Conservation (phyloP, 1,139 yeast genomes). For the Yamadazyma friedrichii region DNA sequence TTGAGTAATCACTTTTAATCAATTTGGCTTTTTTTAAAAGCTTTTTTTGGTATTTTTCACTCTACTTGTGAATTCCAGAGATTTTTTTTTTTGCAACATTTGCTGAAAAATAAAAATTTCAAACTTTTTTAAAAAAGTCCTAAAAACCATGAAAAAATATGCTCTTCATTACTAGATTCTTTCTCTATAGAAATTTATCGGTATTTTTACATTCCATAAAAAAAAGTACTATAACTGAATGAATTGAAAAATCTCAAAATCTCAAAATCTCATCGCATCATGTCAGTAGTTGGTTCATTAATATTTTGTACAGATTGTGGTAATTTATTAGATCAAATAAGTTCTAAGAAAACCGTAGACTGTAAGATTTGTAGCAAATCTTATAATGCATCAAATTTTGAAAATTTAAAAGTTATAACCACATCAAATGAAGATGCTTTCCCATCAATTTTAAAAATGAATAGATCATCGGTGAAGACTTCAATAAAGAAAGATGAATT, state of each 20-base stretch:
- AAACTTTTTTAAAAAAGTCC: neutral
- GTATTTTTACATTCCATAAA: too few species aligned
- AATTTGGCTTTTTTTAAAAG: too few species aligned
- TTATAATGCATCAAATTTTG: conserved; percentile 60
- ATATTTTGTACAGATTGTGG: conserved; percentile 96
- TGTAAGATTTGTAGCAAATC: conserved; percentile 69
- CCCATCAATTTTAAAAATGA: conserved; percentile 78
- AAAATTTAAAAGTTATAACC: conserved; percentile 82
- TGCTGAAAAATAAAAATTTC: neutral
- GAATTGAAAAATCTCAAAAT: neutral
- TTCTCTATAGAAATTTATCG: too few species aligned
- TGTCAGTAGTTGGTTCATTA: conserved; percentile 95
- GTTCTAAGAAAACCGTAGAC: conserved; percentile 46
- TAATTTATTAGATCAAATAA: conserved; percentile 71
- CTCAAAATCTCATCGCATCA: conserved; percentile 20
- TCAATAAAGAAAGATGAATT: conserved; percentile 71
- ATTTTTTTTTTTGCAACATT: neutral
- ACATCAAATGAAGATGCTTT: conserved; percentile 87
- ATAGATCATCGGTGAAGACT: conserved; percentile 89
- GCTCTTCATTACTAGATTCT: too few species aligned
- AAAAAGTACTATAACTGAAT: too few species aligned
- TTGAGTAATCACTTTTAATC: too few species aligned
- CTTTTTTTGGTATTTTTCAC: neutral
- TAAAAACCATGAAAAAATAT: neutral
- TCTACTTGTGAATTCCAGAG: neutral